phyloP scores from a whole-genome alignment of 768 basidiomycete genomes.

The Boletales sp. region DNA sequence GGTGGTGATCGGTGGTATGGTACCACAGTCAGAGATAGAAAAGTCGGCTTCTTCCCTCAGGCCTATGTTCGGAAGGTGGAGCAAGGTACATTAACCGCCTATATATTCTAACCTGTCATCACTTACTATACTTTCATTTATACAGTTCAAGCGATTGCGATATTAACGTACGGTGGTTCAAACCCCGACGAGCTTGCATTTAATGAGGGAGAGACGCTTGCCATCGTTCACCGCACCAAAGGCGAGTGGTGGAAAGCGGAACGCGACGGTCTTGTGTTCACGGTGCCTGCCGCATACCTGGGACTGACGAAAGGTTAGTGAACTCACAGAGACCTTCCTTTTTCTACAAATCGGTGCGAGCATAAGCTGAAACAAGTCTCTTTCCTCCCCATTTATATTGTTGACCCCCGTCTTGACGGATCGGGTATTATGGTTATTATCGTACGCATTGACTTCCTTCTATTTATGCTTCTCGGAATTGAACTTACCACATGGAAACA shows the following conservation, averaged over 20 bases:
- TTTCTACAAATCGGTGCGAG: slow-evolving; percentile 38
- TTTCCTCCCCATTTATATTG: slow-evolving; percentile 34
- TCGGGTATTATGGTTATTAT: slow-evolving; percentile 13
- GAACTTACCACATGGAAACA: slow-evolving; percentile 2
- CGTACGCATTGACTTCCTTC: slow-evolving; percentile 1
- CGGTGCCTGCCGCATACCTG: slow-evolving; percentile 90
- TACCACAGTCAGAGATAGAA: slow-evolving; percentile 56
- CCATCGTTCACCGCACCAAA: slow-evolving; percentile 80
- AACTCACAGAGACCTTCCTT: slow-evolving; percentile 39
- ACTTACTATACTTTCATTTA: background rate
- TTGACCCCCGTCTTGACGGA: slow-evolving; percentile 13
- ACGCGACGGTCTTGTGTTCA: slow-evolving; percentile 76
- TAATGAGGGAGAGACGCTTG: slow-evolving; percentile 71
- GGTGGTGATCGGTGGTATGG: slow-evolving; percentile 95
- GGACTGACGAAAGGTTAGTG: slow-evolving; percentile 90
- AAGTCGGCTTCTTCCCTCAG: slow-evolving; percentile 86
- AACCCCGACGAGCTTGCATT: slow-evolving; percentile 85
- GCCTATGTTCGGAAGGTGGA: slow-evolving; percentile 77
- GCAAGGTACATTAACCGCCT: slow-evolving; percentile 39
- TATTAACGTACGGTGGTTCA: slow-evolving; percentile 71
- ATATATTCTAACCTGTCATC: background rate
- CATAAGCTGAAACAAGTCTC: slow-evolving; percentile 80
- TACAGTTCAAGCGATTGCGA: slow-evolving; percentile 68
- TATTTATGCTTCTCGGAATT: background rate
- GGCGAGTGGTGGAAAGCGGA: slow-evolving; percentile 97